Evolutionary conservation across 306 rosid species (phyloP).

Genomic region (Lathyrus oleraceus): DNA sequence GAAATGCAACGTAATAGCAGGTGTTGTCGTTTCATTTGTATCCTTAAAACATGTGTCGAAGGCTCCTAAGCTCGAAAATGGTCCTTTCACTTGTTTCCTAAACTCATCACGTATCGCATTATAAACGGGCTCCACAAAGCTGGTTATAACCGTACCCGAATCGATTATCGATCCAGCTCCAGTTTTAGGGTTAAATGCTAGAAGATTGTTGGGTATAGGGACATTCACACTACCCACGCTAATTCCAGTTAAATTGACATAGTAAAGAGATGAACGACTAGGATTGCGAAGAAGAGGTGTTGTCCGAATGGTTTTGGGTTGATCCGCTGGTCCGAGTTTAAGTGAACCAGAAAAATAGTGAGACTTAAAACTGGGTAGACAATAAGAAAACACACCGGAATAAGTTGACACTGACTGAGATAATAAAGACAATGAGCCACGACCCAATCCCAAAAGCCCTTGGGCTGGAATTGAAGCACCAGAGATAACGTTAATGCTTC

Average conservation of each 20-base stretch:
- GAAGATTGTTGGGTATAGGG: conserved; percentile 42
- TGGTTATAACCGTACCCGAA: conserved; percentile 85
- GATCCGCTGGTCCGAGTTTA: conserved; percentile 78
- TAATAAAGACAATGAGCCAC: conserved; percentile 68
- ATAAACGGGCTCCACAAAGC: conserved; percentile 69
- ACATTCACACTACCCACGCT: conserved; percentile 63
- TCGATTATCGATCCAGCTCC: conserved; percentile 90
- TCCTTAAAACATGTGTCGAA: conserved; percentile 81
- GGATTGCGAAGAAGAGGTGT: conserved; percentile 83
- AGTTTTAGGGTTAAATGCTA: conserved; percentile 58
- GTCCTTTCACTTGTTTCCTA: conserved; percentile 64
- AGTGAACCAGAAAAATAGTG: conserved; percentile 88
- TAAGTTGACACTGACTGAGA: conserved; percentile 70
- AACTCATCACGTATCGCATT: conserved; percentile 73
- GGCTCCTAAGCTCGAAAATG: conserved; percentile 70
- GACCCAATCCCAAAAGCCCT: conserved; percentile 86
- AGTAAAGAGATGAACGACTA: conserved; percentile 74
- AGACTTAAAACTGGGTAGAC: conserved; percentile 87
- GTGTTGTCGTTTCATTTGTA: conserved; percentile 52
- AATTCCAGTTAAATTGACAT: conserved; percentile 75
- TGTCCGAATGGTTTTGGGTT: conserved; percentile 70
- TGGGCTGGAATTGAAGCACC: conserved; percentile 77
- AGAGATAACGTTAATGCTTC: conserved; percentile 56
- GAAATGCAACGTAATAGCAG: conserved; percentile 56
- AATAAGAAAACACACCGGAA: conserved; percentile 75